Percentiles rank a stretch among this genome's conserved stretches.
phyloP scores from a whole-genome alignment of 75 land plant species.

The Chamaecyparis obtusa region DNA sequence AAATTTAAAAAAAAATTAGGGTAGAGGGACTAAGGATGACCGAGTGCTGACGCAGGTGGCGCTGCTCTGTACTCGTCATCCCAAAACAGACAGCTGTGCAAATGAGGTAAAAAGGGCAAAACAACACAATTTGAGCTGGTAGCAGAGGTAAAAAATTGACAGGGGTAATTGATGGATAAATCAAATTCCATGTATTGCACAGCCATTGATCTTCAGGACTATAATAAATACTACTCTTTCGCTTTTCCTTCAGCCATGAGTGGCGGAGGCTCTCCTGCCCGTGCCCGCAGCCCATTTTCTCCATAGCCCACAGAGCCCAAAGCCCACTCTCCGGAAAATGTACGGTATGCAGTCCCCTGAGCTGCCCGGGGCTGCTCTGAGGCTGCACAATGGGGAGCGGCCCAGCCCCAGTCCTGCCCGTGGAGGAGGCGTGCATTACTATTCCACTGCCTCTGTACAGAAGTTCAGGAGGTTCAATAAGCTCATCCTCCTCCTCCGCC shows the following conservation, averaged over 20 bases:
- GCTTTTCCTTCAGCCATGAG: too few species aligned
- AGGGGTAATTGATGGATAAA: not conserved
- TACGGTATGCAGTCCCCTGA: slow-evolving; percentile 10
- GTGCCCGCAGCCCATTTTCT: too few species aligned
- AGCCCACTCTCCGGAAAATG: too few species aligned
- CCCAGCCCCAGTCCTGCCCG: slow-evolving; percentile 9
- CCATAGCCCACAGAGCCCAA: too few species aligned
- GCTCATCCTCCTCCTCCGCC: slow-evolving; percentile 65
- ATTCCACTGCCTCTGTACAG: slow-evolving; percentile 50
- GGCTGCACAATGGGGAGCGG: slow-evolving; percentile 9
- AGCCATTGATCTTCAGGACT: too few species aligned
- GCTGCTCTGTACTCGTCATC: too few species aligned
- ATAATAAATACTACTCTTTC: too few species aligned
- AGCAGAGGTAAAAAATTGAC: not conserved
- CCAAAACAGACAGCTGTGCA: not conserved
- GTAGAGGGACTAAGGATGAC: not conserved
- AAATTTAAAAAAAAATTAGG: too few species aligned
- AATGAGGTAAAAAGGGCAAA: not conserved
- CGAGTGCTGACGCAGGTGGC: not conserved
- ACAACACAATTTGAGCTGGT: not conserved
- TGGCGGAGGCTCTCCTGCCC: too few species aligned
- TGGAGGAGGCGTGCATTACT: slow-evolving; percentile 14
- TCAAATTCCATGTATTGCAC: not conserved
- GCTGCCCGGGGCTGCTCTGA: not conserved
- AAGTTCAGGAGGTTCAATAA: slow-evolving; percentile 66